Evolutionary conservation across 1,284 basidiomycete species (phyloP).

Genomic region (Porodaedalea pini): DNA sequence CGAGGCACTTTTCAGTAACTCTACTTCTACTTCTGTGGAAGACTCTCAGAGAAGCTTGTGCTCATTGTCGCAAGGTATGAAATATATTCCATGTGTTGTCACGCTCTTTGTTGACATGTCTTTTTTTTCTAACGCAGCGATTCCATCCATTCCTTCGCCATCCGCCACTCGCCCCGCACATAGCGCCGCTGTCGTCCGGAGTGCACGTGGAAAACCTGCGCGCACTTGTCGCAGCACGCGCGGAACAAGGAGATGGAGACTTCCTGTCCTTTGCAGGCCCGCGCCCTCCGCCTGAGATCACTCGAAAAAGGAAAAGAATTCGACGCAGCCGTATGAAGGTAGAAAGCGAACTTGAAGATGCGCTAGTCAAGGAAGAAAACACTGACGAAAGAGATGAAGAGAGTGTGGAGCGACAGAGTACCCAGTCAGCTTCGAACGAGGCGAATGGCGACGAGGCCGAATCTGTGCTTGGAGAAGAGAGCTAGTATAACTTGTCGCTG

Average conservation of each 20-base stretch:
- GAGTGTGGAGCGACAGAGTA: neutral
- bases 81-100: neutral
- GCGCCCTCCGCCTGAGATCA: neutral
- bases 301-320: too few species aligned
- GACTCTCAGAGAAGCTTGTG: neutral
- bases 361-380: neutral
- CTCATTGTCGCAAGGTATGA: neutral
- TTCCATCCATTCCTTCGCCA: neutral
- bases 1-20: neutral
- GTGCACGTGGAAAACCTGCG: neutral
- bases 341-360: neutral
- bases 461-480: too few species aligned
- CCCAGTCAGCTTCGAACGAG: neutral
- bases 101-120: neutral
- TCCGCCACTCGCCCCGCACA: neutral
- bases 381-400: neutral
- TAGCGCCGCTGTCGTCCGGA: neutral
- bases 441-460: too few species aligned
- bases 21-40: neutral
- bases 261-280: slow-evolving; percentile 1
- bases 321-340: neutral
- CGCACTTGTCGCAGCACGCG: neutral
- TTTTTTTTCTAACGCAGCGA: neutral
- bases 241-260: slow-evolving; percentile 1
- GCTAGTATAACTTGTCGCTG: too few species aligned